Base-by-base conservation (phyloP, 768 basidiomycete genomes). In the Phlegmacium glaucopus region DNA sequence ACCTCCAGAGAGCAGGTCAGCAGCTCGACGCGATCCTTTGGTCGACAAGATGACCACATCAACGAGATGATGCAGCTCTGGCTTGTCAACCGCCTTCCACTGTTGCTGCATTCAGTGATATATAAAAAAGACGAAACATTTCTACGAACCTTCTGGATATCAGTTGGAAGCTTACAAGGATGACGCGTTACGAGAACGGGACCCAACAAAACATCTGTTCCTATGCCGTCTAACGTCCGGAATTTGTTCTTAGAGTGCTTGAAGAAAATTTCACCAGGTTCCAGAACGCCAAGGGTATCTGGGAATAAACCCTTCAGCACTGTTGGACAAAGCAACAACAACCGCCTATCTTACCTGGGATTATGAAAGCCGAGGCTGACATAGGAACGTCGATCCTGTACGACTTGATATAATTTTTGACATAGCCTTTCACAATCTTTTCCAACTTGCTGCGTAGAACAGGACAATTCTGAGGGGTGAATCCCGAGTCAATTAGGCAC, bases 81-180 rank as follows among this genome's bases (percentile, higher is more conserved):
- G 67, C 44, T 69, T 66, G 29, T 76, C 72, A 1, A 87, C 83
- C 3, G 83, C 79, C 51, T 64, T 74, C 41, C 80, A 76, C 84
- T 85, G 34, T 17, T 36, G 15, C n/a, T 36, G 27, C 49, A 17
- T 25, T 38, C 4, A 29, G 9, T 6, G 16, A 37, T 9, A 26
- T 11, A 48, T 6, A 25, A 28, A 16, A 7, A 38, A 18, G n/a
- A 22, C 32, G 44, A 22, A 22, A 22, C 22, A 22, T 22, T 22
- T 22, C 22, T 22, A 28, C 64, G 16, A 51, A 82, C 83, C 69
- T 82, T 85, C 53, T 80, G 80, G 0, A 78, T 71, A 60, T 88
- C 85, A 0, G 77, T 81, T 1, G 85, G 83, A 1, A 86, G 63
- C 51, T 84, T 85, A 62, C 85, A 87, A n/a, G 85, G 85, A 59